A percentile compares a stretch with the other conserved stretches of the same genome.
phyloP scores from a whole-genome alignment of 495 filamentous ascomycete species.

The Aspergillus cavernicola region DNA sequence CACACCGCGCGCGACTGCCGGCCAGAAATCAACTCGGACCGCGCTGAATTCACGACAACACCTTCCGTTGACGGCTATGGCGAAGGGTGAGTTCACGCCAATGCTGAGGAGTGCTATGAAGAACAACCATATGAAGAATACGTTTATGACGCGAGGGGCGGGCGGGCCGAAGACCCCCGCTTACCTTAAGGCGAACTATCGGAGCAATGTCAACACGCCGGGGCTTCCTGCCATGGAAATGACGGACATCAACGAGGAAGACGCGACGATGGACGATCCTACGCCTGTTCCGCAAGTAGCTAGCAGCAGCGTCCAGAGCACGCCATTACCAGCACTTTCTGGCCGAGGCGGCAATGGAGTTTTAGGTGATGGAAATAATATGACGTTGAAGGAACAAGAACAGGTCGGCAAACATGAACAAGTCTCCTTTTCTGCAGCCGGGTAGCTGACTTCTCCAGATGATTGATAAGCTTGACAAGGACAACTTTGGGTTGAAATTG shows the following conservation, averaged over 20 bases:
- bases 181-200: slow-evolving; percentile 56
- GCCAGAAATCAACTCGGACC: slow-evolving; percentile 35
- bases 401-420: slow-evolving; percentile 51
- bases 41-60: slow-evolving; percentile 66
- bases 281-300: slow-evolving; percentile 68
- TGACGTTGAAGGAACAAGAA: slow-evolving; percentile 90
- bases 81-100: slow-evolving; percentile 84
- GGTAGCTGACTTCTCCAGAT: slow-evolving; percentile 43
- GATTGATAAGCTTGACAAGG: slow-evolving; percentile 92
- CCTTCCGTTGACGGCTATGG: slow-evolving; percentile 52
- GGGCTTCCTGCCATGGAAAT: slow-evolving; percentile 56
- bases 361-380: slow-evolving; percentile 71
- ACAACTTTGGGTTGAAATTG: slow-evolving; percentile 93
- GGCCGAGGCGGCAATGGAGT: slow-evolving; percentile 56
- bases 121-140: slow-evolving; percentile 65
- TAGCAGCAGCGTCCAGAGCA: slow-evolving; percentile 74
- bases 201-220: slow-evolving; percentile 61
- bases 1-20: slow-evolving; percentile 65
- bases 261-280: slow-evolving; percentile 53
- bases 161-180: slow-evolving; percentile 62
- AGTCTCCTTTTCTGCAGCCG: not conserved
- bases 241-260: slow-evolving; percentile 64
- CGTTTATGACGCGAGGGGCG: slow-evolving; percentile 49
- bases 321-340: slow-evolving; percentile 67
- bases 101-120: slow-evolving; percentile 84